Base-by-base conservation (phyloP, 129 eudicot species). In the Helianthus tuberosus region DNA sequence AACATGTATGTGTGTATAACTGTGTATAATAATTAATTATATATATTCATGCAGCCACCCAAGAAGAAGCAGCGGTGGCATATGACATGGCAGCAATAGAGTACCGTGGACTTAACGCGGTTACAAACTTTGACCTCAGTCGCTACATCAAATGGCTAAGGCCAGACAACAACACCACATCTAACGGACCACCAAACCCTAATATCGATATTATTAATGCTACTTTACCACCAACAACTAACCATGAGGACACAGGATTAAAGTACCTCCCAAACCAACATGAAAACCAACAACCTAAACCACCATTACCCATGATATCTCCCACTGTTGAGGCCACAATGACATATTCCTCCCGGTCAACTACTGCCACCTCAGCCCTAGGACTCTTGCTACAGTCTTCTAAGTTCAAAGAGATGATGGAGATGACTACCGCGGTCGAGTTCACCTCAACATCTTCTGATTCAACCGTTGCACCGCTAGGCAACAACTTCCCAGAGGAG, bases 1-100 rank as follows among this genome's bases (percentile, higher is more conserved):
- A 20, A 20, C 23, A 20, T 32, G 36, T 32, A 32, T 32, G 36
- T 32, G 4, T 32, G 36, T 32, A 0, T 32, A 32, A 32, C 4
- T 32, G 36, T 32, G 4, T 32, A 32, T 32, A 32, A 32, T 43
- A 43, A 43, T 43, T 6, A 43, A 43, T 43, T 43, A 29, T 13
- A 5, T 3, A 20, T 44, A 6, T 41, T 15, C 60, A 55, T 73
- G 60, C 89, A 90, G 96, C 96, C 50, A 90, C 96, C 6, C 96
- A 90, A 75, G 96, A 90, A 82, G 93, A 90, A 73, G 96, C 96
- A 8, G 96, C 96, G 0, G 83, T 87, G n/a, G 96, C 96, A 35
- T 90, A 90, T 66, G 96, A 90, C 64, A 87, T 83, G 96, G 96
- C 96, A 65, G 96, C 96, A 14, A 90, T 90, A 3, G 93, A 90